Evolutionary conservation across 345 rosid species (phyloP).

Genomic region (Brassica napus): DNA sequence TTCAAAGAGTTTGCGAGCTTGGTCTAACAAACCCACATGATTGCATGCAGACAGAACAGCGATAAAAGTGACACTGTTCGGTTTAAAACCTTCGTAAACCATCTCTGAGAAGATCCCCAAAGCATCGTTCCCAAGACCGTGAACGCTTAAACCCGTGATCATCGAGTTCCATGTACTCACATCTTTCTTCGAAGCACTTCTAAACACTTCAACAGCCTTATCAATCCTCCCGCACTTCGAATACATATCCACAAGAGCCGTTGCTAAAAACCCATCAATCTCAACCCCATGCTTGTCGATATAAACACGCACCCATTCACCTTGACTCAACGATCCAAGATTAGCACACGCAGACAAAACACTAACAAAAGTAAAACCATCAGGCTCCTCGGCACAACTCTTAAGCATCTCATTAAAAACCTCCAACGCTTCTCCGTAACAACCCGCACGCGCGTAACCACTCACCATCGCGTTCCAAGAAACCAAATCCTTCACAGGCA

Average conservation of each 20-base stretch:
- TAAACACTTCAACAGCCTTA: constrained; percentile 53
- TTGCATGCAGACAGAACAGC: constrained; percentile 56
- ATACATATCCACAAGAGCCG: constrained; percentile 59
- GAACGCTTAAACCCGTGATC: constrained; percentile 51
- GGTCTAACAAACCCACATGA: constrained; percentile 53
- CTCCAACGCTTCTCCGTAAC: constrained; percentile 41
- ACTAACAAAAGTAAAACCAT: constrained; percentile 47
- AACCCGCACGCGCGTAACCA: constrained; percentile 39
- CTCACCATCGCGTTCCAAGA: constrained; percentile 52
- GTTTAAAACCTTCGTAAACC: constrained; percentile 47
- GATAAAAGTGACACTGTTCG: constrained; percentile 47
- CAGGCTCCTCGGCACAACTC: constrained; percentile 35
- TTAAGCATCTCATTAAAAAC: constrained; percentile 48
- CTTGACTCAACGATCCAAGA: constrained; percentile 50
- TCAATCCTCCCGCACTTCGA: constrained; percentile 56
- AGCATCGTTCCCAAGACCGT: constrained; percentile 48
- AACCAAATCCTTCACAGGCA: constrained; percentile 47
- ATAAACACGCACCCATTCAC: constrained; percentile 52
- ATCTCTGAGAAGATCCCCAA: constrained; percentile 53
- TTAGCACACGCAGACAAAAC: constrained; percentile 52
- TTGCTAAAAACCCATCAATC: constrained; percentile 46
- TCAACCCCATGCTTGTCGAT: constrained; percentile 43
- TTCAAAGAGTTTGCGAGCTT: constrained; percentile 44
- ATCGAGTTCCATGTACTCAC: constrained; percentile 57
- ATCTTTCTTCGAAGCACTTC: constrained; percentile 41